Evolutionary conservation across 2,329 filamentous ascomycete genomes (phyloP).

Genomic region (Aspergillus calidoustus): DNA sequence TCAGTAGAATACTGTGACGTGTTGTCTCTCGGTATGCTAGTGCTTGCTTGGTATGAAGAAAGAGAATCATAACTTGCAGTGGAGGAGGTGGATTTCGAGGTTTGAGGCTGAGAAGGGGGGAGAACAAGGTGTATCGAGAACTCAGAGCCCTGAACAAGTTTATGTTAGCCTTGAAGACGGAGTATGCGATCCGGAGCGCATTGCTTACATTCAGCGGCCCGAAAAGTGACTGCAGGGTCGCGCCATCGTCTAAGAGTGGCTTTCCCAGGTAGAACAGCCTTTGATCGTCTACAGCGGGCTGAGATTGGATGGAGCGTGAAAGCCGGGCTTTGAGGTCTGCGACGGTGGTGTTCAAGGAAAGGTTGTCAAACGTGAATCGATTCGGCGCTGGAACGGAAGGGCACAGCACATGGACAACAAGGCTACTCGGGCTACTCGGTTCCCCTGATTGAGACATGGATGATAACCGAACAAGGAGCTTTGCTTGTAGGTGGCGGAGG

Average conservation of each 20-base stretch:
- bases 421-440: conserved; percentile 15
- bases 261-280: conserved; percentile 63
- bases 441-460: conserved; percentile 3
- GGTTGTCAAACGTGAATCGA: conserved; percentile 42
- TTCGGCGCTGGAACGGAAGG: conserved; percentile 44
- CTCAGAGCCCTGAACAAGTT: conserved; percentile 27
- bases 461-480: neutral
- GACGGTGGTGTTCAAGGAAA: conserved; percentile 52
- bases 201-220: conserved; percentile 54
- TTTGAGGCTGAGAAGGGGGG: conserved; percentile 39
- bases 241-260: conserved; percentile 54
- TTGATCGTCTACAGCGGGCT: conserved; percentile 53
- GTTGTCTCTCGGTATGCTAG: conserved; percentile 16
- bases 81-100: conserved; percentile 13
- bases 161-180: conserved; percentile 10
- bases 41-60: conserved; percentile 11
- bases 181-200: neutral
- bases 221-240: conserved; percentile 56
- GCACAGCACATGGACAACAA: conserved; percentile 46
- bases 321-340: conserved; percentile 59
- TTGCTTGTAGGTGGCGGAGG: neutral
- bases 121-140: conserved; percentile 48
- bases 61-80: neutral
- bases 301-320: conserved; percentile 52
- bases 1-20: conserved; percentile 10